These are phyloP conservation scores for Aureobasidium sp. DNA, from an alignment of 2,329 filamentous ascomycete genomes.

Conservation along the genomic window DNA sequence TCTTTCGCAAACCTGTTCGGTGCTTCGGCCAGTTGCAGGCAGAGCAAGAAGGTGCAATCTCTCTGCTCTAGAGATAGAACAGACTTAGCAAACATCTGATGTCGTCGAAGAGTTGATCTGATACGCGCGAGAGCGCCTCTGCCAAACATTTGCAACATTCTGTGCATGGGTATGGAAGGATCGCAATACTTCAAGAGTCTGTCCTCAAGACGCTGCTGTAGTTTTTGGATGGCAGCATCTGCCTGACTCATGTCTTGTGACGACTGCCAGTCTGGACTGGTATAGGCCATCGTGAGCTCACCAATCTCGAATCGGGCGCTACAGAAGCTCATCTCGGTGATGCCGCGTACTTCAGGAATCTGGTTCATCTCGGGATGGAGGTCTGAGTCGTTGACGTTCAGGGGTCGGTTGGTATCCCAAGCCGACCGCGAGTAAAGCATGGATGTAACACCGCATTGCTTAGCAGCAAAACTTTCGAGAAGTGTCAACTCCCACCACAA, in stretches of 20 bases:
- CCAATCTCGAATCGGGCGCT: conserved; percentile 36
- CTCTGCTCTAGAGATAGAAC: conserved; percentile 27
- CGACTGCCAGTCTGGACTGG: background rate
- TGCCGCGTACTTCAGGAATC: conserved; percentile 39
- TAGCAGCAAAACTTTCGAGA: conserved; percentile 39
- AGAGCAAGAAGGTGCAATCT: conserved; percentile 33
- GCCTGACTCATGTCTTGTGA: conserved; percentile 15
- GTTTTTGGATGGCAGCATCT: conserved; percentile 27
- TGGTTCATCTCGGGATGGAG: conserved; percentile 37
- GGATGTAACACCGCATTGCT: conserved; percentile 22
- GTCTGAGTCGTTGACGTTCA: conserved; percentile 30
- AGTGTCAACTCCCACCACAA: conserved; percentile 56
- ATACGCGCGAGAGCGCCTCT: conserved; percentile 36
- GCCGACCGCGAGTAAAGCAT: conserved; percentile 16
- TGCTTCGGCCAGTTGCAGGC: conserved; percentile 34
- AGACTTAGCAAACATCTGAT: conserved; percentile 25
- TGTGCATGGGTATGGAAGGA: conserved; percentile 34
- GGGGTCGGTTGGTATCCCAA: conserved; percentile 27
- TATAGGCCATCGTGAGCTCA: conserved; percentile 28
- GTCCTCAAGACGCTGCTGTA: conserved; percentile 35
- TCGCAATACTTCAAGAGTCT: conserved; percentile 40
- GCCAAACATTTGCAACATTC: conserved; percentile 37
- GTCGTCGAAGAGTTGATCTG: conserved; percentile 39
- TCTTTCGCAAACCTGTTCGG: conserved; percentile 35
- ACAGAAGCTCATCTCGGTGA: conserved; percentile 46